phyloP scores from a whole-genome alignment of 306 rosid genomes.

The Dryas alaskensis region DNA sequence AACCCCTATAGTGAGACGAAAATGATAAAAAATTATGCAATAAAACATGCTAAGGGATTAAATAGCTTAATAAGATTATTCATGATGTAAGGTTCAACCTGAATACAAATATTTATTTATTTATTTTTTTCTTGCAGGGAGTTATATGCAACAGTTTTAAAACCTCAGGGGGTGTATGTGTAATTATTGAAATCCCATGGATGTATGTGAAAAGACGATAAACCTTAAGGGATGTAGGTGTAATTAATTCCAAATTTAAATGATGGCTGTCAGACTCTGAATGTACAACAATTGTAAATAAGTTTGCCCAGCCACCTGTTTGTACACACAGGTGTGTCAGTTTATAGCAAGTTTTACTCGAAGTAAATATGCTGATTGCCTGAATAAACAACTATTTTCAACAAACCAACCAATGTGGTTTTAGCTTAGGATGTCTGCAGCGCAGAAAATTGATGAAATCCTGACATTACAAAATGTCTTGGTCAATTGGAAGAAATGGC shows the following conservation, averaged over 20 bases:
- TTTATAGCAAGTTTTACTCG: not conserved
- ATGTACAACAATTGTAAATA: not conserved
- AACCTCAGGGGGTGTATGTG: no score
- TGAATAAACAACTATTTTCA: not conserved
- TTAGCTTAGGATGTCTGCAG: constrained; percentile 7
- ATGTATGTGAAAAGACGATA: no score
- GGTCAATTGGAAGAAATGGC: constrained; percentile 20
- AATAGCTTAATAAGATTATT: no score
- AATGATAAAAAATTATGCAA: no score
- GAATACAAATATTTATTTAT: no score
- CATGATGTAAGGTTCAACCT: no score
- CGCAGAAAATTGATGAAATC: constrained; percentile 1
- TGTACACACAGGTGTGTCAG: not conserved
- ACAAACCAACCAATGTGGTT: not conserved
- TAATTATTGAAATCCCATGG: no score
- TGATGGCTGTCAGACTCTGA: not conserved
- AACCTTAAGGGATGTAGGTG: no score
- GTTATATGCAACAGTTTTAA: no score
- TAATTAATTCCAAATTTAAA: not conserved
- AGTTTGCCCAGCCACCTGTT: not conserved
- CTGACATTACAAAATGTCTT: constrained; percentile 2
- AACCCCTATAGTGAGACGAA: no score
- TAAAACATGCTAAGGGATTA: no score
- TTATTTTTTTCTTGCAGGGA: no score
- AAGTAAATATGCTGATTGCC: not conserved